Conservation (phyloP, 306 rosid species). For the Dryas alaskensis region DNA sequence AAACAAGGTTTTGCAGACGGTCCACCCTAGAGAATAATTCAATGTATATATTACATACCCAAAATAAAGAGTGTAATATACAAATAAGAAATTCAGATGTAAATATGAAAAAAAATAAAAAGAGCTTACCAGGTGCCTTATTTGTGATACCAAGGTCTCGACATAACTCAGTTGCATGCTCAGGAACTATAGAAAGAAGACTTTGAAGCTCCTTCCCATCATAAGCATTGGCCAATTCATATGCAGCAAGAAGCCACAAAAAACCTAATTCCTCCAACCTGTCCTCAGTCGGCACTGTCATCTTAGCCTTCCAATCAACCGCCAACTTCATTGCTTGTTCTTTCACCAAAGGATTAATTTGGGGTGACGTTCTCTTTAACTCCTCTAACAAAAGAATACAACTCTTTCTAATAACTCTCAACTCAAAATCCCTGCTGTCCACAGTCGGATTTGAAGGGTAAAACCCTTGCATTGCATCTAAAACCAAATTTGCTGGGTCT, state of each 20-base stretch:
- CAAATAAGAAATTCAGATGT: neutral
- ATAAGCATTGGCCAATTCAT: conserved; percentile 24
- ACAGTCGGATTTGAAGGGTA: conserved; percentile 24
- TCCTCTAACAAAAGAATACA: conserved; percentile 41
- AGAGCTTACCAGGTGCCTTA: conserved; percentile 32
- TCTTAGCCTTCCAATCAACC: conserved; percentile 37
- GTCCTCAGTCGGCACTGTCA: conserved; percentile 18
- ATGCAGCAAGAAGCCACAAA: conserved; percentile 40
- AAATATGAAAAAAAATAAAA: neutral
- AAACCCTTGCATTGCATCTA: conserved; percentile 38
- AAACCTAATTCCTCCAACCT: conserved; percentile 36
- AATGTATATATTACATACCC: neutral
- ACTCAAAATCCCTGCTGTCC: conserved; percentile 15
- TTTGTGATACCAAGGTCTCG: conserved; percentile 33
- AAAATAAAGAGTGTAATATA: too few species aligned
- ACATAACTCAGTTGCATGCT: conserved; percentile 27
- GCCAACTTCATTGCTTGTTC: conserved; percentile 40
- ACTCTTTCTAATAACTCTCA: conserved; percentile 31
- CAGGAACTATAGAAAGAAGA: conserved; percentile 30
- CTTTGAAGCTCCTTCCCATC: conserved; percentile 23
- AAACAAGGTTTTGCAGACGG: too few species aligned
- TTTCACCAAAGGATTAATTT: conserved; percentile 27
- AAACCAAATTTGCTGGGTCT: conserved; percentile 37
- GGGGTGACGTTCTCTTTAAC: conserved; percentile 31
- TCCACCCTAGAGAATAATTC: neutral